Conservation (phyloP, 164 flowering plant genomes). For the Brasenia schreberi region DNA sequence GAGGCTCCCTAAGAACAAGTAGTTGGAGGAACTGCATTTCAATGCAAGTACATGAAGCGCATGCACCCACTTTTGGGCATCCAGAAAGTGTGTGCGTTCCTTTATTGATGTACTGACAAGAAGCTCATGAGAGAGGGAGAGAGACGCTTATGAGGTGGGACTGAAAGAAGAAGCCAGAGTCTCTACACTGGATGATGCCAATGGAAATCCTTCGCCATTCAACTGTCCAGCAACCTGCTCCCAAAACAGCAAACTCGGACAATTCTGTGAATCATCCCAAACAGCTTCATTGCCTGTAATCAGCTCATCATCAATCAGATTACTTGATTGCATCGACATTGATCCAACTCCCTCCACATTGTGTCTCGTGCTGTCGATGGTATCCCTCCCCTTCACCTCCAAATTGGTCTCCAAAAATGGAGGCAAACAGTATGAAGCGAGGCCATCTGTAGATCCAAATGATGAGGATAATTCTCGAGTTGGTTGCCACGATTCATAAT, state of each 20-base stretch:
- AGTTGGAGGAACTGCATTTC: background rate
- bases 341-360: background rate
- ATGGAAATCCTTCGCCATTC: background rate
- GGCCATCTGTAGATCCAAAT: background rate
- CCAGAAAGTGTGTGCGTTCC: background rate
- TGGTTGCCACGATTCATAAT: background rate
- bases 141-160: background rate
- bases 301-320: background rate
- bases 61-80: background rate
- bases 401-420: background rate
- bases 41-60: background rate
- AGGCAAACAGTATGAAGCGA: background rate
- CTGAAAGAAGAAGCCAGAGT: background rate
- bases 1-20: background rate
- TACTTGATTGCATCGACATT: background rate
- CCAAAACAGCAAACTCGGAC: background rate
- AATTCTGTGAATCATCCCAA: background rate
- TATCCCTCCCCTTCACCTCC: slow-evolving; percentile 2
- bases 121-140: background rate
- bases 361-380: background rate
- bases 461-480: background rate
- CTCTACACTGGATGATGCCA: background rate
- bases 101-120: too few species aligned
- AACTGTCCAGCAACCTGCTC: background rate
- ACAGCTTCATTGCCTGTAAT: background rate